Percentiles rank a stretch among this genome's conserved stretches.
phyloP scores from a whole-genome alignment of 2,329 filamentous ascomycete genomes.

The Fusarium ambrosium region DNA sequence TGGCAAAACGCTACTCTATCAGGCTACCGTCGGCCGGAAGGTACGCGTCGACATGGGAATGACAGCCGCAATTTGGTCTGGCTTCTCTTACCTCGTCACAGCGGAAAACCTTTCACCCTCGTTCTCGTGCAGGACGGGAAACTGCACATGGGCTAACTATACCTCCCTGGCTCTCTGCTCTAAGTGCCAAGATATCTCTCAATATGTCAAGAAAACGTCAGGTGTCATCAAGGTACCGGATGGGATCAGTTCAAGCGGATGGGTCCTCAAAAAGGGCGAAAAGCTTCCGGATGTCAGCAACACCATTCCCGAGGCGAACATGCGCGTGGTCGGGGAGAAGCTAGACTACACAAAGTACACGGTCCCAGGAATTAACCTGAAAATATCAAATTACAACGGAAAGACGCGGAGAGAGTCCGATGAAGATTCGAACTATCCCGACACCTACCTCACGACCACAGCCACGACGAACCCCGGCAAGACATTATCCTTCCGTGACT shows the following conservation, averaged over 20 bases:
- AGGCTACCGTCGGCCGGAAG: neutral
- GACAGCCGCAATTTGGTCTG: slow-evolving; percentile 18
- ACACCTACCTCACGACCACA: slow-evolving; percentile 8
- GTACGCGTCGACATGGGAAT: slow-evolving; percentile 7
- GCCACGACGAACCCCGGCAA: slow-evolving; percentile 18
- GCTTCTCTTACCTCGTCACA: neutral
- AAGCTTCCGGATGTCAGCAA: slow-evolving; percentile 13
- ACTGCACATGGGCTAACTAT: slow-evolving; percentile 25
- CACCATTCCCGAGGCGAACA: neutral
- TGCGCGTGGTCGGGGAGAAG: neutral
- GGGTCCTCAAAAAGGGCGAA: neutral
- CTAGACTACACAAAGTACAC: neutral
- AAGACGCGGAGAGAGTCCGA: neutral
- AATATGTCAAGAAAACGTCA: neutral
- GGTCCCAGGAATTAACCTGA: neutral
- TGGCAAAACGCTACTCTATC: neutral
- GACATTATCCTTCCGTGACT: neutral
- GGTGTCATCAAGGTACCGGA: neutral
- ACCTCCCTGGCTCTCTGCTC: slow-evolving; percentile 13
- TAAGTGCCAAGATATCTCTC: slow-evolving; percentile 7
- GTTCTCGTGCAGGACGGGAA: slow-evolving; percentile 14
- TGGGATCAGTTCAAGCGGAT: fast-evolving
- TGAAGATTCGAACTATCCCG: neutral
- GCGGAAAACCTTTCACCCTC: neutral
- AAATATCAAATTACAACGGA: slow-evolving; percentile 11